These are phyloP conservation scores for Citrus trifoliata DNA, from an alignment of 345 rosid species.

Conservation along the genomic window DNA sequence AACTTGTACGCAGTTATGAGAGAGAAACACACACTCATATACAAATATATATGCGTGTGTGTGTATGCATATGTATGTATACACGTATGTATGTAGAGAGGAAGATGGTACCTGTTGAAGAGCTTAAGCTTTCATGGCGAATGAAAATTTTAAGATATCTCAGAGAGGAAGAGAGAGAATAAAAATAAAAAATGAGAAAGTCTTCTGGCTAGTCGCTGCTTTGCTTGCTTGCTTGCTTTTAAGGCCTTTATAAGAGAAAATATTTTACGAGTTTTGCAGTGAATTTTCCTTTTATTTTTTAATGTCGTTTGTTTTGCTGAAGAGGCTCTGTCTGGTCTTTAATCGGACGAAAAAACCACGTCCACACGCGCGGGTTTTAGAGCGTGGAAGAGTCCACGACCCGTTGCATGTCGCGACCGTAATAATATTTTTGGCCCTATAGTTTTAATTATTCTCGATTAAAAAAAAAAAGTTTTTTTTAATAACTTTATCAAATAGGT, in stretches of 20 bases:
- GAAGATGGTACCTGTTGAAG: slow-evolving; percentile 21
- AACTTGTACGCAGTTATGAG: slow-evolving; percentile 6
- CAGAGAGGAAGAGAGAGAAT: neutral
- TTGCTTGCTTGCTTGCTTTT: neutral
- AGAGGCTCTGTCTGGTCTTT: neutral
- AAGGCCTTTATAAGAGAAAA: neutral
- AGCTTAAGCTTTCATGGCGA: slow-evolving; percentile 32
- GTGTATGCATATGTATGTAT: neutral
- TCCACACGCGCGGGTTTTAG: neutral
- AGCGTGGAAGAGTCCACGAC: neutral
- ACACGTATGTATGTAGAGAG: neutral
- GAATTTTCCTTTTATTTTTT: neutral
- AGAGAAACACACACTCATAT: slow-evolving; percentile 5
- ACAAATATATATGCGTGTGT: neutral
- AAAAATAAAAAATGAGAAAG: neutral
- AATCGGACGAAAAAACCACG: neutral
- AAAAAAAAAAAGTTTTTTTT: too few relatives aligned
- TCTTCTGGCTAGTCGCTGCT: neutral
- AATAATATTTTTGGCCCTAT: too few relatives aligned
- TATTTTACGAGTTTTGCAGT: neutral
- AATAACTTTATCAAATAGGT: neutral
- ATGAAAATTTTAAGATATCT: neutral
- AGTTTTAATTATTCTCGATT: neutral
- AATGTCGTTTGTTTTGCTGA: neutral
- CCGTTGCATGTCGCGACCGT: neutral